These are phyloP conservation scores for Chlamydomonas eustigma DNA, from an alignment of 139 green algal species.

Conservation along the genomic window DNA sequence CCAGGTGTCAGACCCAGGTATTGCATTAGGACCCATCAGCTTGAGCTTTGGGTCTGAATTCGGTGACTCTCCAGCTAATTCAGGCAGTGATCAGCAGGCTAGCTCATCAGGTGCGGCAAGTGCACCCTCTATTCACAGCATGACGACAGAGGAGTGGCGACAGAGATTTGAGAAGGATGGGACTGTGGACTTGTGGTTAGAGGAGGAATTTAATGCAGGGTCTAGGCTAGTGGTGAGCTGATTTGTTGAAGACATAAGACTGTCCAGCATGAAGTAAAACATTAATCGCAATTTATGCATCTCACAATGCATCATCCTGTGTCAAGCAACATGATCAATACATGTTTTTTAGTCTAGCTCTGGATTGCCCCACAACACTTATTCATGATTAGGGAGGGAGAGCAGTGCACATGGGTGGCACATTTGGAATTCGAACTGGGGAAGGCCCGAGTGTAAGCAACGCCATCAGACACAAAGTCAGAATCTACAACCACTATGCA, in stretches of 20 bases:
- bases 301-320: background rate
- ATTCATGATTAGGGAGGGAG: conserved; percentile 63
- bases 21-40: conserved; percentile 53
- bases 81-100: background rate
- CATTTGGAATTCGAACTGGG: conserved; percentile 64
- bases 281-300: no score
- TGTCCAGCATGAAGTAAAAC: no score
- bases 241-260: no score
- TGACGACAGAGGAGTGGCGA: conserved; percentile 81
- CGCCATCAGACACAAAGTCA: conserved; percentile 63
- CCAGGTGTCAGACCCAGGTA: background rate
- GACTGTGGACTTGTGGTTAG: conserved; percentile 81
- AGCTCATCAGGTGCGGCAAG: no score
- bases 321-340: background rate
- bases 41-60: conserved; percentile 24
- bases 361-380: no score
- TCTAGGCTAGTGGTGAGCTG: conserved; percentile 70
- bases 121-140: conserved; percentile 46
- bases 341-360: background rate
- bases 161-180: conserved; percentile 74
- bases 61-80: background rate
- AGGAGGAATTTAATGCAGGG: conserved; percentile 94
- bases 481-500: conserved; percentile 72
- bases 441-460: conserved; percentile 59
- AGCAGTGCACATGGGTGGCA: conserved; percentile 60